A percentile compares a stretch with the other conserved stretches of the same genome.
Evolutionary conservation across 2,329 filamentous ascomycete species (phyloP).

Genomic region (Botryotinia globosa): DNA sequence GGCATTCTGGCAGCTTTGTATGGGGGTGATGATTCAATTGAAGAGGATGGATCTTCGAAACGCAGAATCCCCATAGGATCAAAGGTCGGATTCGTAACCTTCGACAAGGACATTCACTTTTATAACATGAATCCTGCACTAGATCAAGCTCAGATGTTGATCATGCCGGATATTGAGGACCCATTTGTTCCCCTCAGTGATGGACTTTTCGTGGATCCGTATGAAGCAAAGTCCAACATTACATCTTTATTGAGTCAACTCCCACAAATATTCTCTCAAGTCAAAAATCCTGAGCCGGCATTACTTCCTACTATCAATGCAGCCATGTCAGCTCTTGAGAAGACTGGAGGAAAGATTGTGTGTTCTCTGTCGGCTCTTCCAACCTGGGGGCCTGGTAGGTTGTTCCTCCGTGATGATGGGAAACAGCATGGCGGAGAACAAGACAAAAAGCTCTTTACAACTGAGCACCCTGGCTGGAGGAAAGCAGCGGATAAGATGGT

Average conservation of each 20-base stretch:
- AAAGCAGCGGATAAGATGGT: slow-evolving; percentile 87
- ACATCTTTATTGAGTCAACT: slow-evolving; percentile 80
- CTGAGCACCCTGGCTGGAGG: slow-evolving; percentile 84
- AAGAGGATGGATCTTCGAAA: slow-evolving; percentile 49
- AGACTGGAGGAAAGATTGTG: slow-evolving; percentile 88
- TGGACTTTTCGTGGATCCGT: slow-evolving; percentile 90
- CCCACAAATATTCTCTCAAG: slow-evolving; percentile 78
- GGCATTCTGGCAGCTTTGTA: slow-evolving; percentile 85
- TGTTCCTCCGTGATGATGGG: slow-evolving; percentile 84
- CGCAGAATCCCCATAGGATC: slow-evolving; percentile 69
- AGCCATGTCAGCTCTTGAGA: slow-evolving; percentile 76
- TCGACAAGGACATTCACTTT: slow-evolving; percentile 95
- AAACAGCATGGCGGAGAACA: slow-evolving; percentile 83
- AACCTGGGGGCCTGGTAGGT: slow-evolving; percentile 82
- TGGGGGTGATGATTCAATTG: slow-evolving; percentile 55
- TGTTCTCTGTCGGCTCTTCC: slow-evolving; percentile 85
- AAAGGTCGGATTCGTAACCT: slow-evolving; percentile 93
- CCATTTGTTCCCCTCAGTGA: slow-evolving; percentile 91
- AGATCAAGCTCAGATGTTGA: slow-evolving; percentile 93
- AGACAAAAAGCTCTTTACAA: slow-evolving; percentile 87
- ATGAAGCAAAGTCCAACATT: slow-evolving; percentile 84
- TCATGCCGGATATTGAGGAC: slow-evolving; percentile 96
- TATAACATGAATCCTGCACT: slow-evolving; percentile 84
- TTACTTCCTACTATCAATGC: slow-evolving; percentile 81
- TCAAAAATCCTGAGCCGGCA: slow-evolving; percentile 89